Evolutionary conservation across 805 yeast genomes (phyloP), one percentile per base, ranked within the genome.

Genomic region (Wickerhamomyces tratensis): DNA sequence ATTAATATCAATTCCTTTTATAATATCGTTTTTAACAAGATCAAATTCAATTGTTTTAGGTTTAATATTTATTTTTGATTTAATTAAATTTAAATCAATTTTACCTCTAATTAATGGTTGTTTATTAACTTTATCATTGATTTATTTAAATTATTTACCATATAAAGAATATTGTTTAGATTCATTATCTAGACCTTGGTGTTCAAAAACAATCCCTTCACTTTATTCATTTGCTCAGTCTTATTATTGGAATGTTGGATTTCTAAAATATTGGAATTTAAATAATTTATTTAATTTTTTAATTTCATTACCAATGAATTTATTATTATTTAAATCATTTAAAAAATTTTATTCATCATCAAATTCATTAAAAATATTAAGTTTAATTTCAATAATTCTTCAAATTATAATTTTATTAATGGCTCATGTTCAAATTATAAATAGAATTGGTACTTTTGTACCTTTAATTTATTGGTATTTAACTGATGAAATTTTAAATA

Each of bases 371-470:
- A 51, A 53, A 39, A 74, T 79, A 1, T 49, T 76, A 9, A 54
- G 72, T 20, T 39, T 66, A 7, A 64, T 76, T 34, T 70, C 74
- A 45, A 42, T 54, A 5, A 47, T 71, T 0, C 69, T 79, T 47
- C 39, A 80, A 3, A 39, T 76, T 5, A 64, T 83, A 6, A 76
- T 79, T 6, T 27, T 77, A 2, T 64, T 77, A 33, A 64, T 77
- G 41, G 86, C 93, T 76, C 89, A 91, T 59, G 85, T 82, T 34
- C 98, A 91, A 59, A 87, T 89, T 33, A 68, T 91, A 43, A 86
- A 84, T 35, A 69, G 98, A 42, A 74, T 89, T 5, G 75, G 82
- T 10, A 73, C 91, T 6, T 86, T 87, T 56, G 59, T 85, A 33
- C 97, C 97, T 0, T 55, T 85, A 8, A 74, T 77, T 43, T 72